phyloP scores from a whole-genome alignment of 345 rosid genomes.

The Eucalyptus curtisii region DNA sequence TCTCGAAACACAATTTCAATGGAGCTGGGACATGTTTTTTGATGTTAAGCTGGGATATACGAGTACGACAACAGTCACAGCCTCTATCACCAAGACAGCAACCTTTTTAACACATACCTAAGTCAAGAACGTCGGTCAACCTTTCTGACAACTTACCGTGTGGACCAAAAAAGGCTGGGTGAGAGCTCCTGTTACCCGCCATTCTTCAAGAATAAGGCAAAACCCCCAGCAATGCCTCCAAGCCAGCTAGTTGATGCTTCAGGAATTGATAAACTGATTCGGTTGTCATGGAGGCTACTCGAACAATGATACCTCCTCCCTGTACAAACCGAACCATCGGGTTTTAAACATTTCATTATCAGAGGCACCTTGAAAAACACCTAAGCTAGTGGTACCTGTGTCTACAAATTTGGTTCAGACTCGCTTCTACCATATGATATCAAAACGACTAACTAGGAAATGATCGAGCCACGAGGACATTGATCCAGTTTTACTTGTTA shows the following conservation, averaged over 20 bases:
- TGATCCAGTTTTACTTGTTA: not conserved
- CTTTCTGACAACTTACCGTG: not conserved
- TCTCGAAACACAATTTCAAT: not conserved
- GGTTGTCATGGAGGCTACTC: conserved; percentile 71
- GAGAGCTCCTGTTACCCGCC: not conserved
- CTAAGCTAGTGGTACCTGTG: not conserved
- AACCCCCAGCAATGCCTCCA: conserved; percentile 65
- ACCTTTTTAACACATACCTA: not conserved
- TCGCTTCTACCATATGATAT: not conserved
- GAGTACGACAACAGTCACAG: not conserved
- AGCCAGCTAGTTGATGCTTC: conserved; percentile 36
- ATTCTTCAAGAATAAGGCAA: conserved; percentile 28
- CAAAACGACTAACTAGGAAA: not conserved
- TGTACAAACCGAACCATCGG: not conserved
- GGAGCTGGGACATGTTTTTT: not conserved
- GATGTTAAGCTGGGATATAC: not conserved
- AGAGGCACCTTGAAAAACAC: not conserved
- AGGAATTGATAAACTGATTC: conserved; percentile 79
- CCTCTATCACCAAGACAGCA: not conserved
- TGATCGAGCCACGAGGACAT: not conserved
- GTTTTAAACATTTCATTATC: not conserved
- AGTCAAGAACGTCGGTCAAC: not conserved
- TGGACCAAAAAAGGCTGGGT: not conserved
- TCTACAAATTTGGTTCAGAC: not conserved
- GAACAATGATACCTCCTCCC: conserved; percentile 65